Base-by-base conservation (phyloP, 176 grass and related monocot species). In the Ensete glaucum region DNA sequence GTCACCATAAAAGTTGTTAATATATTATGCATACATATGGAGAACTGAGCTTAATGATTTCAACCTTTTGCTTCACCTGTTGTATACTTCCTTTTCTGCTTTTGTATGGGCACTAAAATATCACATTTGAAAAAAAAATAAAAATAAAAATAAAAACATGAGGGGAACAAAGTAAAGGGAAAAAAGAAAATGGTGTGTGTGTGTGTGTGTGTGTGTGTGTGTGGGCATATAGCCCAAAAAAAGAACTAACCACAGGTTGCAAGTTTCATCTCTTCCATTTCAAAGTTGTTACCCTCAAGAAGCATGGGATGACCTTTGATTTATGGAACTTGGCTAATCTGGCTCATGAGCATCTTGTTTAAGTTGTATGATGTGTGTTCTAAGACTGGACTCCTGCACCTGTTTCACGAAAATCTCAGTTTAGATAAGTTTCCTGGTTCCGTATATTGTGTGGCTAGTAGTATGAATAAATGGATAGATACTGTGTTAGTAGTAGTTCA, bases 361-460 rank as follows among this genome's bases (percentile, higher is more conserved):
- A 76, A 84, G 24, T 72, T 96, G 93, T 67, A 96, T 79, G 62
- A 92, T 75, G 66, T 96, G 89, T 65, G 93, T 92, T 82, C 88
- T 92, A 73, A 96, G 81, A 77, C 93, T 96, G 76, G 85, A 88
- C 73, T 92, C 89, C 53, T 90, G 85, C 60, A 96, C 89, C 93
- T 96, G 83, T 59, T 55, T 77, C 50, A 73, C 22, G 60, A 63
- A 70, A 76, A 12, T 67, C 51, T 24, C 43, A 50, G 34, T 43
- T 43, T 6, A 43, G 34, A 43, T 43, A 43, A 43, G 5, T 43
- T 43, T 6, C 34, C 34, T 43, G 34, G 34, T 43, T 43, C 34
- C 5, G 34, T 43, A 43, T 43, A 43, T 43, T 43, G 34, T 43
- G 34, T 43, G 34, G 34, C 34, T 43, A 43, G 5, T 43, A 43